Evolutionary conservation across 2,329 filamentous ascomycete genomes (phyloP).

Genomic region (Diaporthe citriasiana): DNA sequence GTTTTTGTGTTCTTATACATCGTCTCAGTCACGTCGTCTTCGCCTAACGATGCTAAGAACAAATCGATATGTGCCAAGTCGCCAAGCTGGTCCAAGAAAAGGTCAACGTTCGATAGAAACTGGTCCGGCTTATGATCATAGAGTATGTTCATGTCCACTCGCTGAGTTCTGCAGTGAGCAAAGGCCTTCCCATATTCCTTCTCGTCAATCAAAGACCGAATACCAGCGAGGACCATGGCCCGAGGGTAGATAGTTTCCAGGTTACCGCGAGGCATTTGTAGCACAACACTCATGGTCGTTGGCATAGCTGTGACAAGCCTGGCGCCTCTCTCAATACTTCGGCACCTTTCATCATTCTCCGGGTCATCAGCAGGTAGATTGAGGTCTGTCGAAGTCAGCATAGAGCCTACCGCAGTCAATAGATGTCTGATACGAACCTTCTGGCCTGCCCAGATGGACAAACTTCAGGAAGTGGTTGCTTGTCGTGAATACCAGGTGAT

Average conservation of each 20-base stretch:
- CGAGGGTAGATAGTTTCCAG: constrained; percentile 95
- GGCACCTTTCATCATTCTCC: constrained; percentile 91
- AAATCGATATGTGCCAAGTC: constrained; percentile 88
- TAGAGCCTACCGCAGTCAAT: background rate
- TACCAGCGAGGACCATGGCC: constrained; percentile 91
- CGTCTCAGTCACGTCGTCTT: constrained; percentile 93
- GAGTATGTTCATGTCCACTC: constrained; percentile 98
- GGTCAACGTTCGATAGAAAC: constrained; percentile 80
- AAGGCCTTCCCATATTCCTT: constrained; percentile 90
- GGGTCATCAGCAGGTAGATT: constrained; percentile 90
- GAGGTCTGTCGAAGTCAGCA: constrained; percentile 70
- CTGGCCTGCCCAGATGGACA: constrained; percentile 79
- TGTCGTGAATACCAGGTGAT: constrained; percentile 92
- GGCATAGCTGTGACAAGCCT: constrained; percentile 91
- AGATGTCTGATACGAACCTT: constrained; percentile 65
- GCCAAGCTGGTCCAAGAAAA: constrained; percentile 88
- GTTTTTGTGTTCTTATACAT: constrained; percentile 92
- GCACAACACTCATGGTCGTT: constrained; percentile 84
- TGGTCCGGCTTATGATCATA: constrained; percentile 92
- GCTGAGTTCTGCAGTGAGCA: constrained; percentile 87
- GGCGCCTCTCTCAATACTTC: constrained; percentile 91
- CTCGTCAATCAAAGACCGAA: constrained; percentile 82
- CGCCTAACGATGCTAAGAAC: constrained; percentile 87
- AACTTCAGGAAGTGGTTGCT: constrained; percentile 95
- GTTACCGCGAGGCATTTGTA: constrained; percentile 97